phyloP scores from a whole-genome alignment of 805 yeast genomes.

The Alloascoidea hylecoeti region DNA sequence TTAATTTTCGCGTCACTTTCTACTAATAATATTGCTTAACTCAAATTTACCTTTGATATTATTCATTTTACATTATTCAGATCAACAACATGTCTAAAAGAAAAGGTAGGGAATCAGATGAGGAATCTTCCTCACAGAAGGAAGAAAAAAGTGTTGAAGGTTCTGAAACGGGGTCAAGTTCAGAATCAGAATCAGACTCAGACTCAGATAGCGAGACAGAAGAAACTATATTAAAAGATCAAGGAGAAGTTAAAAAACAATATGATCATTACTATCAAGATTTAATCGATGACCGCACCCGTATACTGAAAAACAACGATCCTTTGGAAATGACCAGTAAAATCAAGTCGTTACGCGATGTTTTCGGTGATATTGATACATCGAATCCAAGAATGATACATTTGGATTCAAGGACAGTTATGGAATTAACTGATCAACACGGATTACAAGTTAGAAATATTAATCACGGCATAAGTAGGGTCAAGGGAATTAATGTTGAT shows the following conservation, averaged over 20 bases:
- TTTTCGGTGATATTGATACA: background rate
- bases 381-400: background rate
- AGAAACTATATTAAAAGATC: background rate
- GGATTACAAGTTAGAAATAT: background rate
- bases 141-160: too few relatives aligned
- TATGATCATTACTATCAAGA: background rate
- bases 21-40: too few relatives aligned
- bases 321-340: background rate
- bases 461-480: background rate
- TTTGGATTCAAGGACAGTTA: background rate
- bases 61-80: too few relatives aligned
- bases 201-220: background rate
- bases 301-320: background rate
- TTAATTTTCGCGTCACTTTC: too few relatives aligned
- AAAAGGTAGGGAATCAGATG: too few relatives aligned
- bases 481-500: background rate
- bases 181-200: conserved; percentile 1
- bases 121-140: too few relatives aligned
- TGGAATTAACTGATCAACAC: background rate
- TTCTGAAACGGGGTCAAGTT: background rate
- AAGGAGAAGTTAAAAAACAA: background rate
- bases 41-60: too few relatives aligned
- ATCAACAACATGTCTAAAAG: too few relatives aligned
- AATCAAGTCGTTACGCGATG: background rate
- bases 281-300: background rate